Evolutionary conservation across 345 rosid genomes (phyloP).

Genomic region (Citrus hindsii): DNA sequence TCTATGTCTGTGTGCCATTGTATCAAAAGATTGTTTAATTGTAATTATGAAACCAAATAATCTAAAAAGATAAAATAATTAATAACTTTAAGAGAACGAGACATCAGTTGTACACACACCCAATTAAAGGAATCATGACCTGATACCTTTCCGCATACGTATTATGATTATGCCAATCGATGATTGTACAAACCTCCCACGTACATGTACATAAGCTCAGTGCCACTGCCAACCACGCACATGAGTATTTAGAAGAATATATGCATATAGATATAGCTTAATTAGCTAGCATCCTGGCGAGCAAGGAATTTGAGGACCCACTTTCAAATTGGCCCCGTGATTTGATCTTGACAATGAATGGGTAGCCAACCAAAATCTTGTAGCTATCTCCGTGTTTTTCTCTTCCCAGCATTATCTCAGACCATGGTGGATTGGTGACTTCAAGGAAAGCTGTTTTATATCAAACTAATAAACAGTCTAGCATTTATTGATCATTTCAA

Average conservation of each 20-base stretch:
- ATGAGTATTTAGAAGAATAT: neutral
- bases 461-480: slow-evolving; percentile 21
- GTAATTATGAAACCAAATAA: slow-evolving; percentile 4
- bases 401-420: slow-evolving; percentile 31
- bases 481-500: slow-evolving; percentile 2
- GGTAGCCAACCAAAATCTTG: slow-evolving; percentile 41
- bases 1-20: neutral
- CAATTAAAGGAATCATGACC: too few relatives aligned
- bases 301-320: slow-evolving; percentile 37
- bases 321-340: slow-evolving; percentile 37
- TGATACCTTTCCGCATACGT: too few relatives aligned
- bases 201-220: neutral
- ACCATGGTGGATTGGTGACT: neutral
- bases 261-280: neutral
- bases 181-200: too few relatives aligned
- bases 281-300: slow-evolving; percentile 9
- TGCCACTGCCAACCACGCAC: neutral
- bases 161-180: too few relatives aligned
- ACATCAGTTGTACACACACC: neutral
- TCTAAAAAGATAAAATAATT: slow-evolving; percentile 5
- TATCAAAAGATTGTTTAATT: neutral
- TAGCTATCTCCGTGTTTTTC: slow-evolving; percentile 53
- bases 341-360: slow-evolving; percentile 30
- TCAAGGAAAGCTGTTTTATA: slow-evolving; percentile 9
- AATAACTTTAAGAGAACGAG: neutral